A percentile compares a stretch with the other conserved stretches of the same genome.
Evolutionary conservation across 345 rosid species (phyloP).

Genomic region (Excoecaria agallocha): DNA sequence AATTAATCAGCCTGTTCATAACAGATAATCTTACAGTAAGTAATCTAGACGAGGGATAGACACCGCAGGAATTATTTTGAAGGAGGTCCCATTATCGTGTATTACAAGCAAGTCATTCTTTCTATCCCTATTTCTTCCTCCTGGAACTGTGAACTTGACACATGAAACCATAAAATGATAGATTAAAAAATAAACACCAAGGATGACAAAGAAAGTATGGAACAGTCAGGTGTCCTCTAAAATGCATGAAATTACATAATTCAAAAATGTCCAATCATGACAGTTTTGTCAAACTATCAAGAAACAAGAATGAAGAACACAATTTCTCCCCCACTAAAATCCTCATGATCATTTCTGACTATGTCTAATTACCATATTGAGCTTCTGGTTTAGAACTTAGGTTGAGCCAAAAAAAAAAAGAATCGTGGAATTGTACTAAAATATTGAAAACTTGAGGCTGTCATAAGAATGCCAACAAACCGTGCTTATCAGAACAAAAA

Average conservation of each 20-base stretch:
- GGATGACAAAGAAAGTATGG: neutral
- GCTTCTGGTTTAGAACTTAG: neutral
- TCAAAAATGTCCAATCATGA: neutral
- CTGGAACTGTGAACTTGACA: slow-evolving; percentile 71
- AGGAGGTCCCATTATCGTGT: slow-evolving; percentile 74
- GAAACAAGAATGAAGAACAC: neutral
- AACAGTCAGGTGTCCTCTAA: neutral
- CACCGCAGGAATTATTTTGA: slow-evolving; percentile 71
- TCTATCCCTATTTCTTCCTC: slow-evolving; percentile 79
- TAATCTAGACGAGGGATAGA: slow-evolving; percentile 12
- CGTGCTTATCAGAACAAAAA: neutral
- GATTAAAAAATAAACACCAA: neutral
- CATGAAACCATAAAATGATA: neutral
- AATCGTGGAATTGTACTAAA: too few species aligned
- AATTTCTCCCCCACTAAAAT: neutral
- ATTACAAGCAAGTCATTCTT: slow-evolving; percentile 78
- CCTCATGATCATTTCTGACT: neutral
- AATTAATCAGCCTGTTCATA: neutral
- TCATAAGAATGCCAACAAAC: neutral
- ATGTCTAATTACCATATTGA: neutral
- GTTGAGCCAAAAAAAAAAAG: too few species aligned
- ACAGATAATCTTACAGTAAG: neutral
- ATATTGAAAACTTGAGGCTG: neutral
- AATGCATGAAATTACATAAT: neutral
- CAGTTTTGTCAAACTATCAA: neutral